Conservation (phyloP, 176 grass and related monocot genomes). For the Ensete ventricosum region DNA sequence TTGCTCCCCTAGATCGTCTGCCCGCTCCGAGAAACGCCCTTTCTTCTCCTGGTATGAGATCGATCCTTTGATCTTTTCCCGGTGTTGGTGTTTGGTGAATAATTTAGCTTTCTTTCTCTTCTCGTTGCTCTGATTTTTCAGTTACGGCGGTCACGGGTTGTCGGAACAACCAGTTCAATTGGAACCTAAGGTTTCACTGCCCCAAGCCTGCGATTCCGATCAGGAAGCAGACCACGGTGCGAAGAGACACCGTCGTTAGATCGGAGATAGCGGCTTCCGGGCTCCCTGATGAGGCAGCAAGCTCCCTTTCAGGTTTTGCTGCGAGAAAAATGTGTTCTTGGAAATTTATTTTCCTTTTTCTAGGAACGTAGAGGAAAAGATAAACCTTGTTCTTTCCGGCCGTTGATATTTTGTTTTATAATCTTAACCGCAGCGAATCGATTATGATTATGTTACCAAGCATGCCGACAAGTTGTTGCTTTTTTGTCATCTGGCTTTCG, state of each 20-base stretch:
- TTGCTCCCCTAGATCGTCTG: neutral
- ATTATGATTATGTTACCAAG: neutral
- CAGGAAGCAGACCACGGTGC: constrained; percentile 3
- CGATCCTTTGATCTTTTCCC: neutral
- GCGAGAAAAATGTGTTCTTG: neutral
- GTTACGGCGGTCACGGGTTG: neutral
- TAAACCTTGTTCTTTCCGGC: neutral
- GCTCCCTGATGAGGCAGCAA: constrained; percentile 7
- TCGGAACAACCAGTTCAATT: neutral
- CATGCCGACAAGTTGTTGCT: neutral
- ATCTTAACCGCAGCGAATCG: too few species aligned
- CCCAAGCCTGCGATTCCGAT: neutral
- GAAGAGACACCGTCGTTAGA: constrained; percentile 20
- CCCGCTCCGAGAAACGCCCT: neutral
- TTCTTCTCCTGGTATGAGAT: neutral
- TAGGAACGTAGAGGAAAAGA: neutral
- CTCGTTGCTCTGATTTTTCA: neutral
- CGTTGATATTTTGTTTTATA: neutral
- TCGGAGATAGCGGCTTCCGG: constrained; percentile 29
- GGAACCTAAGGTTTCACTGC: neutral
- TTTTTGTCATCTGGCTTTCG: neutral
- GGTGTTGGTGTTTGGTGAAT: neutral
- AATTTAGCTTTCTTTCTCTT: neutral
- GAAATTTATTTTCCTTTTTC: neutral
- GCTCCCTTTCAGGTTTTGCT: constrained; percentile 22